phyloP scores from a whole-genome alignment of 768 basidiomycete genomes.

The Dictyophora rubrovolvata region DNA sequence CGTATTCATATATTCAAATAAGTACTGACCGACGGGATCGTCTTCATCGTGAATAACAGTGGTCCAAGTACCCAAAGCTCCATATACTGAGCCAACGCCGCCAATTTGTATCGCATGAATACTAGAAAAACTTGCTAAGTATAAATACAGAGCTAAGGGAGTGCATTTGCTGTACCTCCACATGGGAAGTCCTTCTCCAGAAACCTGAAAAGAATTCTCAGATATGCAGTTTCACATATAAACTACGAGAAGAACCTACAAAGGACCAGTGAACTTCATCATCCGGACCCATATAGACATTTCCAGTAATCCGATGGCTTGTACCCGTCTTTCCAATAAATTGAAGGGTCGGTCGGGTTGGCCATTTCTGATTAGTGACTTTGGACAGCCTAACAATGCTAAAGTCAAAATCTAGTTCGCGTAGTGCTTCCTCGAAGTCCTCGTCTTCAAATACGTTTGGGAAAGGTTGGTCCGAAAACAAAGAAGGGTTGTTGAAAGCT shows the following conservation, averaged over 20 bases:
- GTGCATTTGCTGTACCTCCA: not conserved
- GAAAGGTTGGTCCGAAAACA: conserved; percentile 23
- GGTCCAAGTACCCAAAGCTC: conserved; percentile 48
- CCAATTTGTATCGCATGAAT: conserved; percentile 57
- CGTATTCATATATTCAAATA: not conserved
- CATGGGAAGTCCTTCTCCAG: conserved; percentile 5
- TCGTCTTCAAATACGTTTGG: conserved; percentile 39
- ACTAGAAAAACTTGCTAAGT: not conserved
- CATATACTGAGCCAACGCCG: conserved; percentile 45
- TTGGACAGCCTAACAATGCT: conserved; percentile 25
- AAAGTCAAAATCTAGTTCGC: conserved; percentile 38
- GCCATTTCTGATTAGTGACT: conserved; percentile 33
- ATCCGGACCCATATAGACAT: conserved; percentile 46
- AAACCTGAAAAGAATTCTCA: not conserved
- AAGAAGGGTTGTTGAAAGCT: conserved; percentile 2
- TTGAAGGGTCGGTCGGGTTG: conserved; percentile 41
- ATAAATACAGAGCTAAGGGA: not conserved
- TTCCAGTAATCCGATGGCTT: conserved; percentile 38
- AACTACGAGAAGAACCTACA: conserved; percentile 31
- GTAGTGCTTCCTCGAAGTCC: conserved; percentile 42
- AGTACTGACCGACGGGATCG: conserved; percentile 36
- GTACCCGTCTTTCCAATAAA: conserved; percentile 44
- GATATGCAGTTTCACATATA: not conserved
- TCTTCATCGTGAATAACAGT: conserved; percentile 35
- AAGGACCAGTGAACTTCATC: conserved; percentile 53